Conservation (phyloP, 2,329 filamentous ascomycete genomes). For the Colletotrichum sp. region DNA sequence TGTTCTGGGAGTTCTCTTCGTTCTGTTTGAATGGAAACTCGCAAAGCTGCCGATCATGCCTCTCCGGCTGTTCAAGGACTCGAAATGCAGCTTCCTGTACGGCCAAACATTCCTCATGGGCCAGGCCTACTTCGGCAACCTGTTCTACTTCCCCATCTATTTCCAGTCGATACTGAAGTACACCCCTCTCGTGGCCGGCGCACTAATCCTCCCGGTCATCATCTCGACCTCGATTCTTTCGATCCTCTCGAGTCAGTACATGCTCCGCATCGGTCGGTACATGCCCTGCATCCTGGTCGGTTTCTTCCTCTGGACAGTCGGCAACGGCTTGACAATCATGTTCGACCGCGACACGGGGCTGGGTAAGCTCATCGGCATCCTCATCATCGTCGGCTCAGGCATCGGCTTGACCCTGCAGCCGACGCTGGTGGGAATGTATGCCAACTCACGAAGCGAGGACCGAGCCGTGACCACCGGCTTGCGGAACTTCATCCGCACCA, state of each 20-base stretch:
- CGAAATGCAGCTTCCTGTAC: slow-evolving; percentile 25
- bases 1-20: slow-evolving; percentile 26
- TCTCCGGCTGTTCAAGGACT: slow-evolving; percentile 26
- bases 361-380: slow-evolving; percentile 31
- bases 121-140: slow-evolving; percentile 31
- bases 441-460: slow-evolving; percentile 37
- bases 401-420: slow-evolving; percentile 41
- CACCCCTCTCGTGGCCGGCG: slow-evolving; percentile 31
- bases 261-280: slow-evolving; percentile 32
- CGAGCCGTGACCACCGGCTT: slow-evolving; percentile 41
- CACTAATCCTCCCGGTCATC: slow-evolving; percentile 32
- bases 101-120: slow-evolving; percentile 31
- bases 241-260: slow-evolving; percentile 34
- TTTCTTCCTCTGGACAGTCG: slow-evolving; percentile 39
- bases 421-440: slow-evolving; percentile 40
- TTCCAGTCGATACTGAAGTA: slow-evolving; percentile 35
- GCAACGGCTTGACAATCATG: slow-evolving; percentile 33
- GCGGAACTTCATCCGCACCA: slow-evolving; percentile 42
- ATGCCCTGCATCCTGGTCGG: slow-evolving; percentile 33
- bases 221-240: slow-evolving; percentile 30
- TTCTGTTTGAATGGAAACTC: slow-evolving; percentile 32
- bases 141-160: slow-evolving; percentile 35
- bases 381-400: slow-evolving; percentile 38
- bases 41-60: slow-evolving; percentile 32
- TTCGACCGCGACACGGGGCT: slow-evolving; percentile 28